phyloP scores from a whole-genome alignment of 495 filamentous ascomycete genomes.

The Aspergillus homomorphus region DNA sequence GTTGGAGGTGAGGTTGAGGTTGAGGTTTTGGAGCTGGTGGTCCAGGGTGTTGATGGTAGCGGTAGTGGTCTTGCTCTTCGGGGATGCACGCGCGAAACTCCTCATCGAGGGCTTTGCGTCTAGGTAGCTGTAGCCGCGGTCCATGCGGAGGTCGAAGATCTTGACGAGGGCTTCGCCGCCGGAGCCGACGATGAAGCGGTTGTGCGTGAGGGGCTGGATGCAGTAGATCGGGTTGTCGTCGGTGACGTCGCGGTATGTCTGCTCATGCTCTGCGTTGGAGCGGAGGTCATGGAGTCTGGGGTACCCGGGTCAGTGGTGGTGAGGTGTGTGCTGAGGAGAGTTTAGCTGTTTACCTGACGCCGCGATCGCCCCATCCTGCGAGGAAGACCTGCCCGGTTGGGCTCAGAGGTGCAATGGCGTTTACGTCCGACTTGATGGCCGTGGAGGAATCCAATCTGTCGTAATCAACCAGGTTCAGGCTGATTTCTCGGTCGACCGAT shows the following conservation, averaged over 20 bases:
- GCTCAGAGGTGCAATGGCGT: constrained; percentile 52
- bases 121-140: constrained; percentile 43
- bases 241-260: constrained; percentile 52
- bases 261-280: constrained; percentile 43
- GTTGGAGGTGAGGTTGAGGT: neutral
- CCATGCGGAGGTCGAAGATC: constrained; percentile 62
- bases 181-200: constrained; percentile 57
- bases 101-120: constrained; percentile 20
- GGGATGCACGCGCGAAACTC: neutral
- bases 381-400: constrained; percentile 53
- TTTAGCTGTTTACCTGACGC: constrained; percentile 42
- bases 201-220: constrained; percentile 52
- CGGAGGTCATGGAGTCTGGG: constrained; percentile 66
- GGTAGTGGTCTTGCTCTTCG: neutral
- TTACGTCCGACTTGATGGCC: constrained; percentile 35
- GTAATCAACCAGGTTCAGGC: constrained; percentile 25
- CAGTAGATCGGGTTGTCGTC: constrained; percentile 59
- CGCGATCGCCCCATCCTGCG: constrained; percentile 59
- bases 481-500: constrained; percentile 31
- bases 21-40: neutral
- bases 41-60: neutral
- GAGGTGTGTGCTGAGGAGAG: neutral
- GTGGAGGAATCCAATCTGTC: constrained; percentile 21
- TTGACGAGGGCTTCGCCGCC: constrained; percentile 58
- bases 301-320: neutral